phyloP scores from a whole-genome alignment of 768 basidiomycete species.

The Boletus pseudopeckii region DNA sequence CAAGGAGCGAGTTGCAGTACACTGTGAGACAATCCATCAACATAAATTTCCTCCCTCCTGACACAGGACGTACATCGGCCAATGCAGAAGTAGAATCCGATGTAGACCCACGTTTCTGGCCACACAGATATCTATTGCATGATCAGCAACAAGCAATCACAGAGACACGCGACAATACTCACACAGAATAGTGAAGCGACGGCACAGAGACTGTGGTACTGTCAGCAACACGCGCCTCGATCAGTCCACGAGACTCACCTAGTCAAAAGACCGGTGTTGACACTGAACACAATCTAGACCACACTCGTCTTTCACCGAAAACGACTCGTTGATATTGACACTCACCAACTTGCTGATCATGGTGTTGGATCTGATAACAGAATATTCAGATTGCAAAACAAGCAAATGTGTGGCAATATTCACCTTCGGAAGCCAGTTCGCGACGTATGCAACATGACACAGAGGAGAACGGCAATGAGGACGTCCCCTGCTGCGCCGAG shows the following conservation, averaged over 20 bases:
- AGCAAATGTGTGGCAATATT: neutral
- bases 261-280: constrained; percentile 39
- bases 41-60: no score
- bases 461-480: constrained; percentile 44
- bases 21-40: constrained; percentile 31
- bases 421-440: constrained; percentile 51
- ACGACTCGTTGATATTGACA: neutral
- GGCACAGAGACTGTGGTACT: constrained; percentile 42
- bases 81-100: constrained; percentile 57
- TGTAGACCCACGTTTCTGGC: constrained; percentile 51
- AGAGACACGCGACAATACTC: neutral
- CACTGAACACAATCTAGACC: constrained; percentile 49
- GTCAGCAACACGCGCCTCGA: constrained; percentile 2
- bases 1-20: constrained; percentile 59
- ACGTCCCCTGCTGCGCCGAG: constrained; percentile 46
- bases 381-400: neutral
- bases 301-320: neutral
- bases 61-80: constrained; percentile 46
- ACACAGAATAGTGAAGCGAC: constrained; percentile 53
- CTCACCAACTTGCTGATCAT: constrained; percentile 46
- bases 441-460: constrained; percentile 42
- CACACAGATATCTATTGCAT: constrained; percentile 42
- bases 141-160: neutral
- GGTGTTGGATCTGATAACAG: constrained; percentile 37
- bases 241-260: constrained; percentile 22